Percentiles rank a stretch among this genome's conserved stretches.
These are phyloP conservation scores for Zymoseptoria tritici DNA, from an alignment of 2,329 filamentous ascomycete species.

Conservation along the genomic window DNA sequence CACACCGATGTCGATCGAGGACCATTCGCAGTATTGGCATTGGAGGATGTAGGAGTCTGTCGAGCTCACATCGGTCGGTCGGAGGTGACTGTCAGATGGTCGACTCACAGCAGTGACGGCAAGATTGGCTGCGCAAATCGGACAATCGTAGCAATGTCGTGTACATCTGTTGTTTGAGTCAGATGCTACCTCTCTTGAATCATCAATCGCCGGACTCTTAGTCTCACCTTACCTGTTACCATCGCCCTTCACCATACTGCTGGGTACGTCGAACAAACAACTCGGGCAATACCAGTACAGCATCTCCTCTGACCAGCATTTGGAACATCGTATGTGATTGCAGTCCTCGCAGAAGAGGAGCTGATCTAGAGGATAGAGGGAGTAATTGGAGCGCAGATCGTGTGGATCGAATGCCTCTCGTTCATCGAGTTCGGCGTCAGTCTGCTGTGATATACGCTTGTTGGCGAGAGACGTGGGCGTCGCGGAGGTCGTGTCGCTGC, in stretches of 20 bases:
- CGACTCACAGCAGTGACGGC: conserved; percentile 64
- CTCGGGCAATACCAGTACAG: conserved; percentile 92
- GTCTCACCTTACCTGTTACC: conserved; percentile 66
- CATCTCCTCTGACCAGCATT: conserved; percentile 89
- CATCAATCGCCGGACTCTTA: not conserved
- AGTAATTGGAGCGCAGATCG: conserved; percentile 78
- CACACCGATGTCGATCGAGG: conserved; percentile 78
- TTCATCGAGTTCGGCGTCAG: conserved; percentile 63
- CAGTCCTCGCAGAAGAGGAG: conserved; percentile 96
- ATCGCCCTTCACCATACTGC: conserved; percentile 83
- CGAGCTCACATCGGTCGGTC: conserved; percentile 12
- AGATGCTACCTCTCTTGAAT: not conserved
- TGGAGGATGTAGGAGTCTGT: conserved; percentile 58
- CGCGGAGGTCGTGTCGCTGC: conserved; percentile 43
- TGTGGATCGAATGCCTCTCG: conserved; percentile 80
- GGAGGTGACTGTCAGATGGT: conserved; percentile 28
- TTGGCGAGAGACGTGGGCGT: conserved; percentile 28
- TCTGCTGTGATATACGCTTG: conserved; percentile 27
- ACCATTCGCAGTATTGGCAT: conserved; percentile 92
- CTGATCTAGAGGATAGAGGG: conserved; percentile 85
- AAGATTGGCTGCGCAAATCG: conserved; percentile 75
- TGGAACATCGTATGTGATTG: conserved; percentile 86
- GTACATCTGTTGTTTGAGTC: conserved; percentile 47
- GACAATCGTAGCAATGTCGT: conserved; percentile 92
- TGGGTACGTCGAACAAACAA: conserved; percentile 92